Evolutionary conservation across 345 rosid species (phyloP).

Genomic region (Lepidium sativum): DNA sequence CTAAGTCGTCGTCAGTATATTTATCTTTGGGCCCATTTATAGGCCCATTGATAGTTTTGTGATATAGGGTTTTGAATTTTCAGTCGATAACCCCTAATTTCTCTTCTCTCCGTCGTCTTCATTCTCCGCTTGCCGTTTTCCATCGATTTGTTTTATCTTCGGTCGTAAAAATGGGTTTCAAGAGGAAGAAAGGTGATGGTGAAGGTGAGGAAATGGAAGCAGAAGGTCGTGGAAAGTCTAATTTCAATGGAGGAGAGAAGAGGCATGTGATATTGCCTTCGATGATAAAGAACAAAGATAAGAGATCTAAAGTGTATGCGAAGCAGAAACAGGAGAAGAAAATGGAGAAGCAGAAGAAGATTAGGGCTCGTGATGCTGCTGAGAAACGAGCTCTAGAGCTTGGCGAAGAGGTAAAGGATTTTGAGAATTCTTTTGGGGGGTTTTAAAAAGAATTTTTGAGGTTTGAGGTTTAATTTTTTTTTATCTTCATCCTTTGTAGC

Average conservation of each 20-base stretch:
- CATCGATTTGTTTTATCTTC: not conserved
- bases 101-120: slow-evolving; percentile 1
- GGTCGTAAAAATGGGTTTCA: slow-evolving; percentile 35
- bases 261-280: slow-evolving; percentile 68
- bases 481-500: slow-evolving; percentile 34
- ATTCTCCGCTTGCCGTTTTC: not conserved
- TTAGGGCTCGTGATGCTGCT: slow-evolving; percentile 67
- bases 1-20: not conserved
- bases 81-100: slow-evolving; percentile 19
- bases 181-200: slow-evolving; percentile 38
- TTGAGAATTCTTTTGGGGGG: not conserved
- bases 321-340: slow-evolving; percentile 79
- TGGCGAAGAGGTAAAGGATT: slow-evolving; percentile 69
- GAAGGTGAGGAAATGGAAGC: slow-evolving; percentile 24
- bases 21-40: not conserved
- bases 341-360: slow-evolving; percentile 79
- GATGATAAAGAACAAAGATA: slow-evolving; percentile 86
- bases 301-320: slow-evolving; percentile 70
- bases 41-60: not conserved
- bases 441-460: not conserved
- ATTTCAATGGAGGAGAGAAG: slow-evolving; percentile 19
- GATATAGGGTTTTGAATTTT: not conserved
- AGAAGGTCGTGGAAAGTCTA: slow-evolving; percentile 5
- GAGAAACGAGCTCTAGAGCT: slow-evolving; percentile 79
- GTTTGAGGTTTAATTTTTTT: not conserved